Base-by-base conservation (phyloP, 345 rosid species). In the Dipteronia sinensis region DNA sequence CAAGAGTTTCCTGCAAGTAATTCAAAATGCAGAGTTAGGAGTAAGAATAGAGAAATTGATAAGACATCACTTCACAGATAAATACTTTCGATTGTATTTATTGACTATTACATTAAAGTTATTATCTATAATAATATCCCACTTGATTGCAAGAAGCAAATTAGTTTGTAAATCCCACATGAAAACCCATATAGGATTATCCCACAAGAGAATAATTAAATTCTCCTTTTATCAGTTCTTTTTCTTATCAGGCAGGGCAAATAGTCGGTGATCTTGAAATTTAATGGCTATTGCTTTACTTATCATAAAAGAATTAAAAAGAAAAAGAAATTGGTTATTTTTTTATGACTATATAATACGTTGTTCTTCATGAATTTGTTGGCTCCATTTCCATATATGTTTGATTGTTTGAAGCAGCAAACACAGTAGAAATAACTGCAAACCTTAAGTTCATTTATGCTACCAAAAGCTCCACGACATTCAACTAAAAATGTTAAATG, bases 401-500 rank as follows among this genome's bases (percentile, higher is more conserved):
- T n/a, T n/a, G n/a, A n/a, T n/a, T 15, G 55, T 61, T 73, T 73
- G 56, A 73, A 73, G 61, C 13, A 74, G 46, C 10, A 17, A 38
- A 59, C 27, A 17, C 46, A 46, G 27, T 17, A 40, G 55, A 79
- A 78, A 74, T 8, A 62, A 29, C 27, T 6, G 51, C 88, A 82
- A 65, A 95, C 98, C 95, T 88, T 89, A 64, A 92, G 87, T 77
- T 89, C 95, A 82, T 82, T 82, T 79, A 87, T 82, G 88, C 86
- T 79, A 62, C 85, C 87, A 79, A 95, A 89, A 65, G 94, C 92
- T 76, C 86, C 91, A 77, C 98, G 97, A 58, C 98, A 90, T 86
- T 92, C 94, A 53, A 87, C 91, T 78, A 95, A 89, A 85, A 93
- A 95, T 78, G 86, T 78, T 82, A 95, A 80, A 77, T 95, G 95